Evolutionary conservation across 140 eudicot genomes (phyloP), one percentile per base, ranked within the genome.

Genomic region (Cichorium intybus): DNA sequence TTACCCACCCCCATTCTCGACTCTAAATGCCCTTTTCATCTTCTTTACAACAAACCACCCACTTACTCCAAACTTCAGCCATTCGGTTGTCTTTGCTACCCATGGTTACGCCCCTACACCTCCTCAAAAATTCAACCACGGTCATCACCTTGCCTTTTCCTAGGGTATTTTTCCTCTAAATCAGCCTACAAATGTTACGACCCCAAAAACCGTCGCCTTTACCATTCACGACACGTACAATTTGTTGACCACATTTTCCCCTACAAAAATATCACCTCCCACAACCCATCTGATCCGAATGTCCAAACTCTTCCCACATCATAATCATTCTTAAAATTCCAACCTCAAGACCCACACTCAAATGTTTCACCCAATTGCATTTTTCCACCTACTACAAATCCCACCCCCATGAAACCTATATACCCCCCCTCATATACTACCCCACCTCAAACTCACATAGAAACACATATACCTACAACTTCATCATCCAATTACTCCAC

Each of bases 51-150:
- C 24, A 7, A 26, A 54, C 16, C 16, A 56, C 39, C 39, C 5
- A 26, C 5, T 8, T 56, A 56, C 20, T 11, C 34, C 4, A 56
- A 10, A 4, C 12, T 26, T 4, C 2, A 28, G 4, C 20, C 20
- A 1, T 60, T 60, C 23, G 56, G 69, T 4, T 62, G 69, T n/a
- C 55, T 62, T 5, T 62, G 43, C 10, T 45, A 62, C 10, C 56
- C 53, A 4, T 62, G 68, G 68, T 6, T 62, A 14, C 5, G 20
- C 2, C 39, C 68, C 0, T 62, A 24, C 10, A 2, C 56, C 14
- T 2, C 22, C 26, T 23, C 53, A 20, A 62, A 62, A 39, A 56
- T 43, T 2, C 39, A 62, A 6, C 53, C 56, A n/a, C 4, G 5
- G 7, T 15, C 24, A 3, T 9, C 53, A 4, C 53, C 10, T 2